Conservation (phyloP, 176 grass and related monocot species). For the Saccharum officinarum region DNA sequence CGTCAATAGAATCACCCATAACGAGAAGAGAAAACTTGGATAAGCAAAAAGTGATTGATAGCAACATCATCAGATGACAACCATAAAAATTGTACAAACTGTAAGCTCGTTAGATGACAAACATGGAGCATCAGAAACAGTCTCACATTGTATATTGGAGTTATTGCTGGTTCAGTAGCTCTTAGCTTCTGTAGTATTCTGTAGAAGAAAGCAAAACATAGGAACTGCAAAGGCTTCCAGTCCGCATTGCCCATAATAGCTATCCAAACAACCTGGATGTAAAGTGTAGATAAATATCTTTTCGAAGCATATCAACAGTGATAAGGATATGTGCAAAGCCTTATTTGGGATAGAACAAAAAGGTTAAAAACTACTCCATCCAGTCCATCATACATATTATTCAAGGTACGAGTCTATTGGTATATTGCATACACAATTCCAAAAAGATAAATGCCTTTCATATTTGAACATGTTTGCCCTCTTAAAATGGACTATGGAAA, state of each 20-base stretch:
- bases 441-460: not conserved
- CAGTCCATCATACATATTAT: not conserved
- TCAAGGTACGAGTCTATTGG: not conserved
- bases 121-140: constrained; percentile 12
- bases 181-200: constrained; percentile 95
- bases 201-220: constrained; percentile 94
- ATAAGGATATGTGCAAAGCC: not conserved
- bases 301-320: not conserved
- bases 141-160: constrained; percentile 88
- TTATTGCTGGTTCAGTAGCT: constrained; percentile 69
- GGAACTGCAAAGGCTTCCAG: constrained; percentile 96
- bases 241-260: constrained; percentile 62
- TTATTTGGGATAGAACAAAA: not conserved
- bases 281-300: constrained; percentile 31
- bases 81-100: not conserved
- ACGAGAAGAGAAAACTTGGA: constrained; percentile 5
- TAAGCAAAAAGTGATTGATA: constrained; percentile 1
- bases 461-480: not conserved
- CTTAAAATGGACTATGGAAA: not conserved
- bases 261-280: constrained; percentile 80
- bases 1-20: not conserved
- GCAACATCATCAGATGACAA: not conserved
- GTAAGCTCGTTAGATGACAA: not conserved
- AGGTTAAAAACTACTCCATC: not conserved
- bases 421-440: not conserved